Evolutionary conservation across 306 rosid genomes (phyloP), one percentile per base, ranked within the genome.

Genomic region (Carpinus fangiana): DNA sequence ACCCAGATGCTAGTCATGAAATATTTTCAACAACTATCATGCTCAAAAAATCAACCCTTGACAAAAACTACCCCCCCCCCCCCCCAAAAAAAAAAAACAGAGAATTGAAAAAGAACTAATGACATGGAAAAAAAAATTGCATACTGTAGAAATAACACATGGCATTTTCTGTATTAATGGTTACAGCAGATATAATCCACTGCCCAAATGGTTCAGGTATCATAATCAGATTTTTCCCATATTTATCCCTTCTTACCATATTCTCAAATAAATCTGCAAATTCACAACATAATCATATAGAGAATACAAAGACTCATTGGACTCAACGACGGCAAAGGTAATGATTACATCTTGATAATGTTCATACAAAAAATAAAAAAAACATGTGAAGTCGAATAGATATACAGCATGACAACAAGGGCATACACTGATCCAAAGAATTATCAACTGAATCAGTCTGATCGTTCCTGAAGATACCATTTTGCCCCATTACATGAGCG

Each of bases 391-490:
- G 80, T 79, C 77, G 78, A 82, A 34, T 80, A 78, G 28, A 57
- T 56, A 53, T 23, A 82, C 82, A 87, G 82, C 86, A 83, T 75
- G 82, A 82, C 71, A 38, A 68, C 71, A 81, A 62, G 85, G 84
- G 86, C 90, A 89, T 90, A 90, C 94, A 79, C 81, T 89, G 90
- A 80, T 89, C 93, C 73, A 72, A 51, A 83, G 96, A 81, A 86
- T 83, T 87, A 79, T 90, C 93, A 77, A 80, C 86, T 76, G 96
- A 81, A 76, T 90, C 92, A 78, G 61, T 83, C 83, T 87, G 88
- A 76, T 89, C 85, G 21, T 88, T 90, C 90, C 90, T 90, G 84
- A 76, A 80, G 82, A 82, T 86, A 83, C 97, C 97, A 81, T 93
- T 96, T 93, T 86, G 90, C 82, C 89, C 93, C 38, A 36, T 47